Conservation (phyloP, 345 rosid genomes). For the Gossypium bickii region DNA sequence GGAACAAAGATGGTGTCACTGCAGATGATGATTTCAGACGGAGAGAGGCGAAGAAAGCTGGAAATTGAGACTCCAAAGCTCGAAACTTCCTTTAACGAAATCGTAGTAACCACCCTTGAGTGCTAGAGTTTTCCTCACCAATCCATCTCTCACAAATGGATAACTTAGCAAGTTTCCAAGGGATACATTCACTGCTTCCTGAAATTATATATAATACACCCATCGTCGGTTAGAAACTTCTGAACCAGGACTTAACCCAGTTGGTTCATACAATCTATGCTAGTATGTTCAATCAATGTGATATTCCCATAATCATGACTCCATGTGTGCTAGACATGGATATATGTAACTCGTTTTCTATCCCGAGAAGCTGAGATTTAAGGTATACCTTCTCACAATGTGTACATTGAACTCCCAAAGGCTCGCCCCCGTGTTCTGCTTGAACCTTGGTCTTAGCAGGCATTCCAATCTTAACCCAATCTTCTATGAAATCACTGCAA, state of each 20-base stretch:
- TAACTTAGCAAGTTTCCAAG: conserved; percentile 78
- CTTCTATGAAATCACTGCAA: conserved; percentile 90
- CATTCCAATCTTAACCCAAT: conserved; percentile 76
- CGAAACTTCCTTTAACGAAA: conserved; percentile 73
- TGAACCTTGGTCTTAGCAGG: conserved; percentile 74
- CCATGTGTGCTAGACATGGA: no score
- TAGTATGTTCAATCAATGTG: no score
- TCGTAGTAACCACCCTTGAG: conserved; percentile 92
- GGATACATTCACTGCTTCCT: conserved; percentile 98
- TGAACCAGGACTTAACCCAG: no score
- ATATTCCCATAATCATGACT: no score
- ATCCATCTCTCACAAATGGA: conserved; percentile 90
- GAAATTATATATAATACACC: conserved; percentile 12
- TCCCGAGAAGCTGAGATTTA: neutral
- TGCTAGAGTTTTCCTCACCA: conserved; percentile 73
- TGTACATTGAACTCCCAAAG: conserved; percentile 46
- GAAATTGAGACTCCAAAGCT: conserved; percentile 90
- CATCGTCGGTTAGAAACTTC: neutral
- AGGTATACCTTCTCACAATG: conserved; percentile 74
- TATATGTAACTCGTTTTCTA: no score
- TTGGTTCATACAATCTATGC: no score
- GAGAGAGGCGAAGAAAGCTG: conserved; percentile 64
- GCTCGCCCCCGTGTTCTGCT: conserved; percentile 31
- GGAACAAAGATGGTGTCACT: conserved; percentile 26
- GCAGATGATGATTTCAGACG: conserved; percentile 54